phyloP scores from a whole-genome alignment of 1,284 basidiomycete species.

The Boletus sp. region DNA sequence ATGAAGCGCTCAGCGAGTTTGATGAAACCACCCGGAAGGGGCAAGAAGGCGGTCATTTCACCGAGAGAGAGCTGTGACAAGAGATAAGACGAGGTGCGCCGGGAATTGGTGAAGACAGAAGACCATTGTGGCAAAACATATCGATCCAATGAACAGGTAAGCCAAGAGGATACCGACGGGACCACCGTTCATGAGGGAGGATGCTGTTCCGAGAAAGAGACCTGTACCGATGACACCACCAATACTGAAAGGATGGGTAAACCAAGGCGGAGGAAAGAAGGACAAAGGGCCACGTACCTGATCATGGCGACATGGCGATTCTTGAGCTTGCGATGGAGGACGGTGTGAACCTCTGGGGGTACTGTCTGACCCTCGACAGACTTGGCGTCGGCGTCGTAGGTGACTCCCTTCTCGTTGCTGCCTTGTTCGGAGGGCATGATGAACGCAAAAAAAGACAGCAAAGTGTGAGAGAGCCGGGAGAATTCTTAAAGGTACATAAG shows the following conservation, averaged over 20 bases:
- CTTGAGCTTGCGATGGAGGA: conserved; percentile 29
- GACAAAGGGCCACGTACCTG: conserved; percentile 16
- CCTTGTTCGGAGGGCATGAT: conserved; percentile 19
- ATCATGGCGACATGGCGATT: conserved; percentile 37
- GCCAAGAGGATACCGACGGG: conserved; percentile 34
- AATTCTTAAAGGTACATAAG: background rate
- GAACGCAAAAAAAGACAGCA: background rate
- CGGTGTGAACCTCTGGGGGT: background rate
- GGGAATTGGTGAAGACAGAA: background rate
- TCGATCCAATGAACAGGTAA: conserved; percentile 34
- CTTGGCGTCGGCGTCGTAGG: conserved; percentile 7
- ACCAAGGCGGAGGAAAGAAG: no score
- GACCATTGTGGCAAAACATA: conserved; percentile 34
- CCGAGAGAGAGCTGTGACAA: conserved; percentile 32
- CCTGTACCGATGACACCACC: conserved; percentile 50
- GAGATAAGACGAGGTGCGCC: background rate
- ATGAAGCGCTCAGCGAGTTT: conserved; percentile 66
- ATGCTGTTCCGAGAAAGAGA: conserved; percentile 40
- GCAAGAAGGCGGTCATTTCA: conserved; percentile 37
- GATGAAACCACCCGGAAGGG: conserved; percentile 59
- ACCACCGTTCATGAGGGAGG: conserved; percentile 30
- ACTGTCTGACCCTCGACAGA: conserved; percentile 14
- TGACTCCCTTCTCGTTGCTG: background rate
- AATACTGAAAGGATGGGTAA: conserved; percentile 18
- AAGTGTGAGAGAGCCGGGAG: background rate